phyloP scores from a whole-genome alignment of 2,329 filamentous ascomycete genomes.

The Podosphaera fusca region DNA sequence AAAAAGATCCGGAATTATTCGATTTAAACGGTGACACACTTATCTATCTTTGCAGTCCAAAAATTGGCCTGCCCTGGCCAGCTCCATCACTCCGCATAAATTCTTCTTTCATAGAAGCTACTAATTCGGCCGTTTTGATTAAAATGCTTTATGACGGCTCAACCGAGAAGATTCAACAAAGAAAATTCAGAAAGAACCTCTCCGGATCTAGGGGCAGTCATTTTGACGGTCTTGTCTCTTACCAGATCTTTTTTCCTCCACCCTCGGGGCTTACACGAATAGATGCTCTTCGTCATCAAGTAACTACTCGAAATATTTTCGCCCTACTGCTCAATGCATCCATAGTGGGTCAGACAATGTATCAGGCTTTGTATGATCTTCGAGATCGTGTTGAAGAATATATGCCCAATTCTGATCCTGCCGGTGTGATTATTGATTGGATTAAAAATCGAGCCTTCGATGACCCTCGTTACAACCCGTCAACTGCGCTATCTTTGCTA shows the following conservation, averaged over 20 bases:
- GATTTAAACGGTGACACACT: slow-evolving; percentile 36
- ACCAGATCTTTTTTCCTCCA: slow-evolving; percentile 39
- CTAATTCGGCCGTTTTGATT: slow-evolving; percentile 29
- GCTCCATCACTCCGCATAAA: slow-evolving; percentile 32
- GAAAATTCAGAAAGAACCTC: not conserved
- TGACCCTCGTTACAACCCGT: slow-evolving; percentile 36
- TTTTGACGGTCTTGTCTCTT: slow-evolving; percentile 30
- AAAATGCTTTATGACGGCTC: slow-evolving; percentile 29
- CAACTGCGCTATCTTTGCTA: slow-evolving; percentile 35
- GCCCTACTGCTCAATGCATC: slow-evolving; percentile 40
- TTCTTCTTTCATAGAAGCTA: slow-evolving; percentile 34
- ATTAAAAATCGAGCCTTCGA: slow-evolving; percentile 35
- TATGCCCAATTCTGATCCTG: slow-evolving; percentile 31
- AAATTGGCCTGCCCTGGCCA: not conserved
- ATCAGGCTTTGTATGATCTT: slow-evolving; percentile 38
- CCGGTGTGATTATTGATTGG: slow-evolving; percentile 37
- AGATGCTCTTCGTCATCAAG: slow-evolving; percentile 31
- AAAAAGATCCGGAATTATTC: slow-evolving; percentile 37
- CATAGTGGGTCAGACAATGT: slow-evolving; percentile 38
- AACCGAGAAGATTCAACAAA: slow-evolving; percentile 19
- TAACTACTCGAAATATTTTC: slow-evolving; percentile 47
- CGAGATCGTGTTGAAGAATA: slow-evolving; percentile 35
- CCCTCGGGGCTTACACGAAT: slow-evolving; percentile 24
- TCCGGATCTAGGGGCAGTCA: slow-evolving; percentile 10
- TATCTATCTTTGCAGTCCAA: slow-evolving; percentile 23